A percentile compares a stretch with the other conserved stretches of the same genome.
Evolutionary conservation across 2,329 filamentous ascomycete genomes (phyloP).

Genomic region (Magnaporthales sp.): DNA sequence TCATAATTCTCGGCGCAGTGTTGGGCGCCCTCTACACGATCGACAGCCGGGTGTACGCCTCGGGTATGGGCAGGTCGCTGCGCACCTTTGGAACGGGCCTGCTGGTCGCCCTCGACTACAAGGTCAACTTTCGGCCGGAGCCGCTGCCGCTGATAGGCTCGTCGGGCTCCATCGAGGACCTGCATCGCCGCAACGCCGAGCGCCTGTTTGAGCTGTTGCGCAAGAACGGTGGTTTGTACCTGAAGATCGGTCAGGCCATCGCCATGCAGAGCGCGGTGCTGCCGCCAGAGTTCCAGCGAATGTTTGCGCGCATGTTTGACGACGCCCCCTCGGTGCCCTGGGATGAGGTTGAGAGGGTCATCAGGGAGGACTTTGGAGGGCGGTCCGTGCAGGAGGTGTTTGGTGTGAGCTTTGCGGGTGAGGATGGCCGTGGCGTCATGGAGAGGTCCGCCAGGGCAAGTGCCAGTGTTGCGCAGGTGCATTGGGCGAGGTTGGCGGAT

Average conservation of each 20-base stretch:
- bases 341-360: constrained; percentile 76
- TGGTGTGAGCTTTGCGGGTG: constrained; percentile 71
- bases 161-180: constrained; percentile 50
- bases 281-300: constrained; percentile 88
- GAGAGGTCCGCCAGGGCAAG: constrained; percentile 58
- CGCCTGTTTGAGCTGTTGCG: constrained; percentile 73
- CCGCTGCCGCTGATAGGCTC: constrained; percentile 37
- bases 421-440: constrained; percentile 50
- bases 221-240: constrained; percentile 82
- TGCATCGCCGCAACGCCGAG: constrained; percentile 79
- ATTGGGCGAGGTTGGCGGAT: constrained; percentile 81
- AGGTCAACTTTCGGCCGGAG: constrained; percentile 83
- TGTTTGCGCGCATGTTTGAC: constrained; percentile 96
- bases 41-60: constrained; percentile 71
- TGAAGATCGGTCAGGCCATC: constrained; percentile 97
- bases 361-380: constrained; percentile 80
- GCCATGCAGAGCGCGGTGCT: constrained; percentile 96
- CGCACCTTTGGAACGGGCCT: constrained; percentile 76
- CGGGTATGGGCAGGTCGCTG: constrained; percentile 66
- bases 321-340: constrained; percentile 91
- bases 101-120: constrained; percentile 84
- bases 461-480: constrained; percentile 92
- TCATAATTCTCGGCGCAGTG: constrained; percentile 52
- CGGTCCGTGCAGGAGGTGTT: constrained; percentile 84
- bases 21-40: constrained; percentile 55